Conservation (phyloP, 2,329 filamentous ascomycete genomes). For the Cladophialophora exuberans region DNA sequence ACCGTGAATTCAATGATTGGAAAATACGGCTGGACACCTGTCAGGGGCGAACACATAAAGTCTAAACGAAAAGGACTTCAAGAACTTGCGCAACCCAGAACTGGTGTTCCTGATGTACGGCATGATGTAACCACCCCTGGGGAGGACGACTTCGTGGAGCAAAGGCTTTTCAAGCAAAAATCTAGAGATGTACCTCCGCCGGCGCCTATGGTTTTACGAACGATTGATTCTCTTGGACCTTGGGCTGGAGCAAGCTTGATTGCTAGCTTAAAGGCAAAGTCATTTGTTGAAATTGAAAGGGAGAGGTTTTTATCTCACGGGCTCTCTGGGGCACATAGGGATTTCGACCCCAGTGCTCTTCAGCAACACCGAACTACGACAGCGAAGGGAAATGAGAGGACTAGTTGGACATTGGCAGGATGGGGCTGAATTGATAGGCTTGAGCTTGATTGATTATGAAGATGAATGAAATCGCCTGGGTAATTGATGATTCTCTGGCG, state of each 20-base stretch:
- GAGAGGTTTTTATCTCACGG: constrained; percentile 63
- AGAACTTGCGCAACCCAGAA: constrained; percentile 35
- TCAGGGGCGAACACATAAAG: constrained; percentile 62
- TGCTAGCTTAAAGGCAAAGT: constrained; percentile 61
- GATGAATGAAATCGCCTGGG: background rate
- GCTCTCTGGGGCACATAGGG: constrained; percentile 50
- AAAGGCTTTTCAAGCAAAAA: constrained; percentile 57
- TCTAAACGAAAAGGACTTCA: constrained; percentile 30
- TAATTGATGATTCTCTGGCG: background rate
- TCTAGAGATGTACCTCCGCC: constrained; percentile 43
- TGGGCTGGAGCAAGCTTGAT: constrained; percentile 69
- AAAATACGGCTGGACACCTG: constrained; percentile 74
- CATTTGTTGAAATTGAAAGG: constrained; percentile 65
- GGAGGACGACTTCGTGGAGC: constrained; percentile 61
- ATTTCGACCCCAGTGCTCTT: constrained; percentile 42
- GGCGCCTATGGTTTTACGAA: constrained; percentile 49
- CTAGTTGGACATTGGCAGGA: constrained; percentile 53
- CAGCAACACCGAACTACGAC: constrained; percentile 40
- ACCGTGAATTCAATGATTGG: constrained; percentile 71
- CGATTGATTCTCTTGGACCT: constrained; percentile 63
- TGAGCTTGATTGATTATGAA: too few relatives aligned
- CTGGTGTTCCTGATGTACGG: constrained; percentile 23
- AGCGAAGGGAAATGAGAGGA: constrained; percentile 45
- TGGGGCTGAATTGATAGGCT: constrained; percentile 42
- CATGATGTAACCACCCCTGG: constrained; percentile 48